Percentiles rank a stretch among this genome's conserved stretches.
phyloP scores from a whole-genome alignment of 768 basidiomycete genomes.

The Xerocomus brunneocitrinus region DNA sequence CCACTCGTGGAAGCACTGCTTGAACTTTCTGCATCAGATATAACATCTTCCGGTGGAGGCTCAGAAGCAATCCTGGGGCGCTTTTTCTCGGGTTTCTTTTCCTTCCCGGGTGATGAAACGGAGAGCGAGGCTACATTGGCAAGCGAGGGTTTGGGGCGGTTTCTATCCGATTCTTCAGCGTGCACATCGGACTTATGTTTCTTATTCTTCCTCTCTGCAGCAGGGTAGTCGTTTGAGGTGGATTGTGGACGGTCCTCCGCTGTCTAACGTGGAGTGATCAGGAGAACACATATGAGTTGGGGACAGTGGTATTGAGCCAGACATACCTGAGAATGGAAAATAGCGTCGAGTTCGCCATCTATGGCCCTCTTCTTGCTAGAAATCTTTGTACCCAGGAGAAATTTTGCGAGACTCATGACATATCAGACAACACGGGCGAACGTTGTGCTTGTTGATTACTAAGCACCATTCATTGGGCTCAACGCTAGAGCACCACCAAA shows the following conservation, averaged over 20 bases:
- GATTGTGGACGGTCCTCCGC: constrained; percentile 1
- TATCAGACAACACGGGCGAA: background rate
- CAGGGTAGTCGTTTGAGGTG: constrained; percentile 1
- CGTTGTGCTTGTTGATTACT: constrained; percentile 3
- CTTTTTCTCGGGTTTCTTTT: constrained; percentile 11
- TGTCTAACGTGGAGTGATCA: constrained; percentile 9
- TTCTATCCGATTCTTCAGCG: constrained; percentile 13
- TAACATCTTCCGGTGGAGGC: background rate
- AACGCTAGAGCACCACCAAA: too few species aligned
- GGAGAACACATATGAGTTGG: constrained; percentile 16
- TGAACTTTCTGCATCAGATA: background rate
- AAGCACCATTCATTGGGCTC: background rate
- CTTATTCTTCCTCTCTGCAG: constrained; percentile 5
- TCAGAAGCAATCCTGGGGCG: background rate
- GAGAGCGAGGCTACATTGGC: constrained; percentile 9
- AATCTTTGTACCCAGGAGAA: constrained; percentile 38
- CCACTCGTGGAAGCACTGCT: constrained; percentile 13
- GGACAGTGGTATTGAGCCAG: background rate
- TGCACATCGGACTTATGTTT: constrained; percentile 12
- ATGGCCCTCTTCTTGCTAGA: constrained; percentile 38
- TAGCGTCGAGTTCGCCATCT: constrained; percentile 58
- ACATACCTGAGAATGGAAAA: constrained; percentile 56
- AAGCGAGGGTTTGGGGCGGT: constrained; percentile 15
- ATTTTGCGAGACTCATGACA: constrained; percentile 52
- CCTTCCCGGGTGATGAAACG: constrained; percentile 17